These are phyloP conservation scores for Adansonia gregorii DNA, from an alignment of 441 rosid species.

Conservation along the genomic window DNA sequence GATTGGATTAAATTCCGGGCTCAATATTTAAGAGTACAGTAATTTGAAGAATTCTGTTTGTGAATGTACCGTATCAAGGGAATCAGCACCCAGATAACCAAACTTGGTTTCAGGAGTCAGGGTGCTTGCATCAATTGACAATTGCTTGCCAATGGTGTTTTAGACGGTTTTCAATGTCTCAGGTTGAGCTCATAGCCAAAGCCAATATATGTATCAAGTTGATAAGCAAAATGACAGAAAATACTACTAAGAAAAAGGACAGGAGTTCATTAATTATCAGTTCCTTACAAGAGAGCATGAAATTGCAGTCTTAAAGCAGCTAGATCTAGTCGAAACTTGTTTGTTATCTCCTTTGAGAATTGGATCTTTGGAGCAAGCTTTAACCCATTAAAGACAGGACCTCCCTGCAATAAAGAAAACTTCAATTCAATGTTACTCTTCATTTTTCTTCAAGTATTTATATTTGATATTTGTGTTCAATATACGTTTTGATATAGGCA, in stretches of 20 bases:
- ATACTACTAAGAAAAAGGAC: too few species aligned
- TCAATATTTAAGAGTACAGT: neutral
- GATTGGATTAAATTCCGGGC: too few species aligned
- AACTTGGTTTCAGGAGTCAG: slow-evolving; percentile 65
- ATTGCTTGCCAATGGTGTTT: slow-evolving; percentile 61
- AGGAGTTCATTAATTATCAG: neutral
- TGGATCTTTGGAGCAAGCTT: slow-evolving; percentile 37
- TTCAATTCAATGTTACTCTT: too few species aligned
- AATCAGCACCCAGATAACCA: slow-evolving; percentile 71
- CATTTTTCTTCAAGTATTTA: too few species aligned
- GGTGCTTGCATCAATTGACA: slow-evolving; percentile 53
- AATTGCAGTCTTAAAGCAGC: slow-evolving; percentile 42
- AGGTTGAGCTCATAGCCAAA: slow-evolving; percentile 39
- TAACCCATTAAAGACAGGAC: slow-evolving; percentile 35
- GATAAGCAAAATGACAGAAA: neutral
- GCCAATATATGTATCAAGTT: neutral
- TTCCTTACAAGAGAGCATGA: slow-evolving; percentile 54
- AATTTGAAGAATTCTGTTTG: neutral
- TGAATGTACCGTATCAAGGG: slow-evolving; percentile 56
- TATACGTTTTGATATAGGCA: too few species aligned
- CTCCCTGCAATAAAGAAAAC: slow-evolving; percentile 39
- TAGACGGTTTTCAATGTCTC: slow-evolving; percentile 61
- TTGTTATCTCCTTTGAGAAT: slow-evolving; percentile 33
- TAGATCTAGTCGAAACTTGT: slow-evolving; percentile 31
- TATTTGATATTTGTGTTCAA: too few species aligned